Evolutionary conservation across 371 early-diverging fungal genomes (phyloP).

Genomic region (Batkoa obscura): DNA sequence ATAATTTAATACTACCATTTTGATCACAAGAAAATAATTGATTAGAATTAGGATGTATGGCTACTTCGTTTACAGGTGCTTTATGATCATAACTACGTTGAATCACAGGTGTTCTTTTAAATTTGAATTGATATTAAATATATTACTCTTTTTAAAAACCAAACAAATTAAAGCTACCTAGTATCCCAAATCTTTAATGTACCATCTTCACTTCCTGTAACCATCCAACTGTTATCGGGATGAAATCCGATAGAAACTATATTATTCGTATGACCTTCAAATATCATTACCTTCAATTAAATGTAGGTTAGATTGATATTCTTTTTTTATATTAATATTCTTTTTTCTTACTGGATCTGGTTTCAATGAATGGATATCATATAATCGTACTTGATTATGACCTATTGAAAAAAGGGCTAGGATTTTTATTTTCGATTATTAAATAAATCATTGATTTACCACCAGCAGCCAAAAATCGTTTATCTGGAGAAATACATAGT

Average conservation of each 20-base stretch:
- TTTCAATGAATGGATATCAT: slow-evolving; percentile 61
- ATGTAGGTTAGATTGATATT: not conserved
- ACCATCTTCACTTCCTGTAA: slow-evolving; percentile 83
- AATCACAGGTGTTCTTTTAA: slow-evolving; percentile 41
- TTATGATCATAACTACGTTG: slow-evolving; percentile 75
- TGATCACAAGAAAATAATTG: slow-evolving; percentile 89
- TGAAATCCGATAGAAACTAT: slow-evolving; percentile 87
- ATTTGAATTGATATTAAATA: slow-evolving; percentile 7
- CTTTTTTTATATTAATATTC: not conserved
- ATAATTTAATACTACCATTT: slow-evolving; percentile 75
- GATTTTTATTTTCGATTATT: not conserved
- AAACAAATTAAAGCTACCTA: slow-evolving; percentile 12
- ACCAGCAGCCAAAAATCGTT: slow-evolving; percentile 79
- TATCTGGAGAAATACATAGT: slow-evolving; percentile 83
- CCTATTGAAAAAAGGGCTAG: slow-evolving; percentile 16
- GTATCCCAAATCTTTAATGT: slow-evolving; percentile 85
- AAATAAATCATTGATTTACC: slow-evolving; percentile 24
- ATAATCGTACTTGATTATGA: slow-evolving; percentile 63
- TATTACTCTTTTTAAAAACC: not conserved
- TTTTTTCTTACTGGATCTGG: slow-evolving; percentile 42
- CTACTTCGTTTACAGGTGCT: slow-evolving; percentile 79
- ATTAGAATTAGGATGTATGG: slow-evolving; percentile 89
- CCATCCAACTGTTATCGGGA: slow-evolving; percentile 81
- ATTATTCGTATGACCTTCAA: slow-evolving; percentile 79
- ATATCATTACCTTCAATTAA: slow-evolving; percentile 32